Percentiles rank a stretch among this genome's conserved stretches.
phyloP scores from a whole-genome alignment of 768 basidiomycete species.

The Cystobasidium tubakii region DNA sequence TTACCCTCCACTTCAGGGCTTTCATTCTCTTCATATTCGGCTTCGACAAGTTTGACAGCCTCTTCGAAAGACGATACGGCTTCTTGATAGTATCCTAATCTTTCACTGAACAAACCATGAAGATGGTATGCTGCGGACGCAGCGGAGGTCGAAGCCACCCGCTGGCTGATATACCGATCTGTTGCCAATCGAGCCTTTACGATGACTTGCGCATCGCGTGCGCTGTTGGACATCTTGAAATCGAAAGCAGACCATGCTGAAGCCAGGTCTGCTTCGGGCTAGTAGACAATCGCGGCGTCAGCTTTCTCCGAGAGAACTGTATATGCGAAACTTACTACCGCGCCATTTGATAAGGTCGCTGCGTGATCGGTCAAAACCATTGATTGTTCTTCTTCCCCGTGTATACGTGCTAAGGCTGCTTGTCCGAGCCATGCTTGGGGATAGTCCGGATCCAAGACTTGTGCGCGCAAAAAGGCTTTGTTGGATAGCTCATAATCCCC shows the following conservation, averaged over 20 bases:
- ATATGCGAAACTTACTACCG: slow-evolving; percentile 45
- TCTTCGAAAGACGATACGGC: slow-evolving; percentile 59
- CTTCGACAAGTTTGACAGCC: slow-evolving; percentile 71
- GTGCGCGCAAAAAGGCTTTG: slow-evolving; percentile 77
- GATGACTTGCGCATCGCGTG: slow-evolving; percentile 44
- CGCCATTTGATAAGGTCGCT: slow-evolving; percentile 48
- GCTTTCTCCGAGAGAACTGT: slow-evolving; percentile 54
- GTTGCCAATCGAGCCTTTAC: slow-evolving; percentile 69
- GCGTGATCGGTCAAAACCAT: slow-evolving; percentile 55
- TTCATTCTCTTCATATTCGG: slow-evolving; percentile 80
- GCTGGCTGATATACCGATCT: slow-evolving; percentile 66
- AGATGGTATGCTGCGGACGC: slow-evolving; percentile 62
- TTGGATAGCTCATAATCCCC: slow-evolving; percentile 75
- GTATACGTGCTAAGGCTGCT: slow-evolving; percentile 48
- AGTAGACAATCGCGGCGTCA: slow-evolving; percentile 53
- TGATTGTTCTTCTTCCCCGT: slow-evolving; percentile 57
- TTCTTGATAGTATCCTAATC: slow-evolving; percentile 64
- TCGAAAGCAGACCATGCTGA: slow-evolving; percentile 63
- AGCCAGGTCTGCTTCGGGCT: slow-evolving; percentile 78
- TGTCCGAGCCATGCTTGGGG: slow-evolving; percentile 86
- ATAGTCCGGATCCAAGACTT: slow-evolving; percentile 85
- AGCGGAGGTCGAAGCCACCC: slow-evolving; percentile 62
- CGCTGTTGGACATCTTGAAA: slow-evolving; percentile 35
- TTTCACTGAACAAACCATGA: slow-evolving; percentile 75
- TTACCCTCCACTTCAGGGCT: slow-evolving; percentile 67